phyloP scores from a whole-genome alignment of 2,329 filamentous ascomycete species.

The Diaporthe batatas region DNA sequence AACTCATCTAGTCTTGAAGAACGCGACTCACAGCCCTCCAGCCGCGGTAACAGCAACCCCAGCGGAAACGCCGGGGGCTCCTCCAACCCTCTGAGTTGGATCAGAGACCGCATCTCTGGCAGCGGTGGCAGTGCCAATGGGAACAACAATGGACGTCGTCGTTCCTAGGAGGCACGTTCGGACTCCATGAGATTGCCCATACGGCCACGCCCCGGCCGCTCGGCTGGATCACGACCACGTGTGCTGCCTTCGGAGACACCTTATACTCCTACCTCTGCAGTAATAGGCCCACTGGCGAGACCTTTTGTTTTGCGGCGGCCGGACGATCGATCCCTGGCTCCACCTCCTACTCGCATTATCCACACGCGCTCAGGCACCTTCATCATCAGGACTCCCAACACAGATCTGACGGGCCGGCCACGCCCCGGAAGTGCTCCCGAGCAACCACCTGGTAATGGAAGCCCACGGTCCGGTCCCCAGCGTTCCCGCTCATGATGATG shows the following conservation, averaged over 20 bases:
- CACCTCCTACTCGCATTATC: neutral
- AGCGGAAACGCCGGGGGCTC: conserved; percentile 35
- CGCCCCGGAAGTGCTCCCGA: neutral
- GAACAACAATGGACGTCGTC: conserved; percentile 34
- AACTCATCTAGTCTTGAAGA: conserved; percentile 33
- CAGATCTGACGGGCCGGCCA: neutral
- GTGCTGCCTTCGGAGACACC: neutral
- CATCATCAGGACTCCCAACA: neutral
- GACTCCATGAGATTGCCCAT: neutral
- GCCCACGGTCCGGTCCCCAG: too few species aligned
- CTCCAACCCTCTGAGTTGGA: conserved; percentile 44
- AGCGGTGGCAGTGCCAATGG: conserved; percentile 7
- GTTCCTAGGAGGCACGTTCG: conserved; percentile 35
- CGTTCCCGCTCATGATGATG: neutral
- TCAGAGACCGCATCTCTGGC: conserved; percentile 45
- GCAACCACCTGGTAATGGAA: neutral
- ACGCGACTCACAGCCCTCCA: conserved; percentile 17
- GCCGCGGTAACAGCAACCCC: conserved; percentile 22
- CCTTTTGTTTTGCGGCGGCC: neutral
- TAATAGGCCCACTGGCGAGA: too few species aligned
- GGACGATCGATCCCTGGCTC: too few species aligned
- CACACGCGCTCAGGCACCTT: neutral
- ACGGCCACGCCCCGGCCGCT: neutral
- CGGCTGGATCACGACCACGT: neutral
- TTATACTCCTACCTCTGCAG: neutral